Percentiles rank a stretch among this genome's conserved stretches.
These are phyloP conservation scores for Aspergillus ostianus DNA, from an alignment of 495 filamentous ascomycete species.

Conservation along the genomic window DNA sequence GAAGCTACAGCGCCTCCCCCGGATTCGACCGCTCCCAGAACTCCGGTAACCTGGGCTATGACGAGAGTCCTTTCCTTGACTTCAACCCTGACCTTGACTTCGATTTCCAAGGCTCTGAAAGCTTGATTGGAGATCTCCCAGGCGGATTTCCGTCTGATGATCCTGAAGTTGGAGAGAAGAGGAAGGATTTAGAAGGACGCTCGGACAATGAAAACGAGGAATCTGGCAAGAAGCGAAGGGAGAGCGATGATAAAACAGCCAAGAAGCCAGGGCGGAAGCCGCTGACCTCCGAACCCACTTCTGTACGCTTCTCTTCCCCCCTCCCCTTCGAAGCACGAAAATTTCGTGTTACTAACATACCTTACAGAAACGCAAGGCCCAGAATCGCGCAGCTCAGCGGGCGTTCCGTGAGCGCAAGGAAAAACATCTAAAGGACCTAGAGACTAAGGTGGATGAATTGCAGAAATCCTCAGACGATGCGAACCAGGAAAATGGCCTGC, in stretches of 20 bases:
- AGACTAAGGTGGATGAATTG: slow-evolving; percentile 91
- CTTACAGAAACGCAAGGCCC: slow-evolving; percentile 93
- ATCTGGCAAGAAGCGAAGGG: slow-evolving; percentile 72
- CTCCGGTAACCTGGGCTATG: slow-evolving; percentile 45
- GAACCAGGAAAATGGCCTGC: slow-evolving; percentile 80
- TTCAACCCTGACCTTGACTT: slow-evolving; percentile 74
- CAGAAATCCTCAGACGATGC: slow-evolving; percentile 79
- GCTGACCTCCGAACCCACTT: slow-evolving; percentile 90
- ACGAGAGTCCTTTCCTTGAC: slow-evolving; percentile 82
- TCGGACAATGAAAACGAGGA: slow-evolving; percentile 68
- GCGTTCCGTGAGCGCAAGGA: slow-evolving; percentile 98
- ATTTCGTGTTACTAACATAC: slow-evolving; percentile 39
- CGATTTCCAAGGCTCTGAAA: slow-evolving; percentile 57
- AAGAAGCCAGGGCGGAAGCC: slow-evolving; percentile 98
- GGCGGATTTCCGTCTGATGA: slow-evolving; percentile 52
- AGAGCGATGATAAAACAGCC: slow-evolving; percentile 70
- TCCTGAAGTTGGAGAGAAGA: slow-evolving; percentile 56
- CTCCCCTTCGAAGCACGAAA: neutral
- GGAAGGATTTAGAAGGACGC: slow-evolving; percentile 77
- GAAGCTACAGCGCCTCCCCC: slow-evolving; percentile 46
- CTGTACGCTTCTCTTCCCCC: slow-evolving; percentile 59
- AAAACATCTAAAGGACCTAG: slow-evolving; percentile 92
- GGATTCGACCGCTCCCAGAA: slow-evolving; percentile 54
- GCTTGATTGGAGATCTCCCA: slow-evolving; percentile 77
- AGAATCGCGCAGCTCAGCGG: slow-evolving; percentile 94